Evolutionary conservation across 2,329 filamentous ascomycete genomes (phyloP).

Genomic region (Graphiopsis chlorocephala): DNA sequence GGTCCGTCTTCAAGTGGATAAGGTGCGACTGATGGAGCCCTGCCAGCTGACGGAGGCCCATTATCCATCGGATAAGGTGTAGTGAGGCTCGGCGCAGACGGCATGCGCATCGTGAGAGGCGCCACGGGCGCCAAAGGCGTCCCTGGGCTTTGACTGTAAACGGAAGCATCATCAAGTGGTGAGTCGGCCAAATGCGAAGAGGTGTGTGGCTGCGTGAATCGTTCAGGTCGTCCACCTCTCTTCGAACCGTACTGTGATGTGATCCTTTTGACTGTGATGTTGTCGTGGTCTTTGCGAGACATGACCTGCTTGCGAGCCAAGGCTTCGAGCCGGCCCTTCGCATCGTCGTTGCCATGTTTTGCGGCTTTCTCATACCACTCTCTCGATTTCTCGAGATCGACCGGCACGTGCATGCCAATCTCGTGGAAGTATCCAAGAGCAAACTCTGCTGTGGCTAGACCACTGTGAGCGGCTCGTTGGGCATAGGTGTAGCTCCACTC

Average conservation of each 20-base stretch:
- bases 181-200: slow-evolving; percentile 17
- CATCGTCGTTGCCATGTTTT: slow-evolving; percentile 88
- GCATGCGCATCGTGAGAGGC: background rate
- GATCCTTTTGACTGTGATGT: slow-evolving; percentile 83
- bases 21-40: slow-evolving; percentile 58
- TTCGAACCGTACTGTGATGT: slow-evolving; percentile 57
- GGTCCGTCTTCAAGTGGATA: slow-evolving; percentile 69
- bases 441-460: slow-evolving; percentile 88
- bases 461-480: slow-evolving; percentile 75
- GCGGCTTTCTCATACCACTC: slow-evolving; percentile 90
- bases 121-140: slow-evolving; percentile 18
- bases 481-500: slow-evolving; percentile 89
- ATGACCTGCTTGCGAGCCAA: slow-evolving; percentile 73
- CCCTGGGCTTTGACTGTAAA: slow-evolving; percentile 19
- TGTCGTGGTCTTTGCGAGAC: slow-evolving; percentile 89
- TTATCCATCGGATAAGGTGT: slow-evolving; percentile 33
- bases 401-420: slow-evolving; percentile 87
- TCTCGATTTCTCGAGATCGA: slow-evolving; percentile 76
- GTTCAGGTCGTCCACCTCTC: slow-evolving; percentile 46
- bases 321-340: slow-evolving; percentile 74
- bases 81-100: slow-evolving; percentile 8
- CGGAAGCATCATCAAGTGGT: slow-evolving; percentile 9
- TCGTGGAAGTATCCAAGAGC: slow-evolving; percentile 97
- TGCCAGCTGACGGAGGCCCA: slow-evolving; percentile 33
- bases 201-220: slow-evolving; percentile 28